Conservation (phyloP, 352 stramenopile species). For the Phytopythium sindhum region DNA sequence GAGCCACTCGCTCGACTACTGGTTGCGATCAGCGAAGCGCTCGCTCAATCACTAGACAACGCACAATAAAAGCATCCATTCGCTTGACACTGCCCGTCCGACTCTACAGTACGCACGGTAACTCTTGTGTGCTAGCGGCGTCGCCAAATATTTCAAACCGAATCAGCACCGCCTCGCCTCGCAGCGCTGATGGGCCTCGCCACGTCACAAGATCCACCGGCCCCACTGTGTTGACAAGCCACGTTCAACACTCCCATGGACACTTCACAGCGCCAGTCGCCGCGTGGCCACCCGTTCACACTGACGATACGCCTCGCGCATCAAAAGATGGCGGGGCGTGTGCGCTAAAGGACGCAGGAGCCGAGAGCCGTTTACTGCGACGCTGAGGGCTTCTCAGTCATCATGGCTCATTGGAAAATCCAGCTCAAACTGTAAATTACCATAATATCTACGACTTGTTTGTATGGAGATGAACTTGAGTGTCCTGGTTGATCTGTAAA, state of each 20-base stretch:
- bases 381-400: neutral
- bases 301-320: neutral
- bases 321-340: neutral
- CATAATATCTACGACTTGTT: neutral
- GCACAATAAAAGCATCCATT: neutral
- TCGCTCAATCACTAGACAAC: neutral
- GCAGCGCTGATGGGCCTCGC: neutral
- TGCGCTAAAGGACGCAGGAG: neutral
- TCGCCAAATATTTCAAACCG: neutral
- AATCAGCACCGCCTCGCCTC: neutral
- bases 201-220: conserved; percentile 3
- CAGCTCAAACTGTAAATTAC: neutral
- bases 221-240: neutral
- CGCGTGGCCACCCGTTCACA: neutral
- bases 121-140: too few species aligned
- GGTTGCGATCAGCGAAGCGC: neutral
- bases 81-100: neutral
- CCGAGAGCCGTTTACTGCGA: conserved; percentile 1
- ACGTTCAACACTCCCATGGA: neutral
- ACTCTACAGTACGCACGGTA: neutral
- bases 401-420: neutral
- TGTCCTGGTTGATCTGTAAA: neutral
- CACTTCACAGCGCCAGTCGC: neutral
- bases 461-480: neutral
- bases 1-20: neutral